Evolutionary conservation across 345 rosid genomes (phyloP).

Genomic region (Geranium rotundifolium): DNA sequence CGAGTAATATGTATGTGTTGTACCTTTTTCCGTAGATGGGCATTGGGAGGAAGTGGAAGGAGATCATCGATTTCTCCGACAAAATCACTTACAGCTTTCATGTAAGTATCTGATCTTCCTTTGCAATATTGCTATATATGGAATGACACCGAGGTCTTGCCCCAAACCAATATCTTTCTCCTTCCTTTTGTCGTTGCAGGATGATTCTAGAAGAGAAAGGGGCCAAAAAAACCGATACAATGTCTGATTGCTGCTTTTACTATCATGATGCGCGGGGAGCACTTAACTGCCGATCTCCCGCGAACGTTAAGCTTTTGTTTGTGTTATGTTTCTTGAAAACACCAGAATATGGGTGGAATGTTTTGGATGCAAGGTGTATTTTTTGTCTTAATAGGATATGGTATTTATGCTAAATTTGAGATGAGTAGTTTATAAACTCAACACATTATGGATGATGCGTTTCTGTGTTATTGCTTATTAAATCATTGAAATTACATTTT

Average conservation of each 20-base stretch:
- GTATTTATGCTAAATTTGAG: background rate
- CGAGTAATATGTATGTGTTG: background rate
- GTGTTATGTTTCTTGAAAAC: background rate
- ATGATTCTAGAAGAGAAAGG: slow-evolving; percentile 59
- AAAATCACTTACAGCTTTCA: slow-evolving; percentile 75
- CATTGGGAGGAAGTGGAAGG: slow-evolving; percentile 97
- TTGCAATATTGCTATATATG: slow-evolving; percentile 1
- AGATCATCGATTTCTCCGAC: slow-evolving; percentile 54
- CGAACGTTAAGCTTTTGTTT: slow-evolving; percentile 4
- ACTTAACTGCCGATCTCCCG: background rate
- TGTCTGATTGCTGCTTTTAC: slow-evolving; percentile 22
- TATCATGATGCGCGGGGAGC: background rate
- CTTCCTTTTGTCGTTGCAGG: slow-evolving; percentile 35
- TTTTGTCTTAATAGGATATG: background rate
- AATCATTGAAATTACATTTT: too few relatives aligned
- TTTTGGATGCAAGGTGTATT: slow-evolving; percentile 1
- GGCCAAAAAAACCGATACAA: slow-evolving; percentile 45
- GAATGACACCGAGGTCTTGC: background rate
- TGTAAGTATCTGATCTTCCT: slow-evolving; percentile 25
- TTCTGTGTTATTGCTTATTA: too few relatives aligned
- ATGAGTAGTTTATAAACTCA: background rate
- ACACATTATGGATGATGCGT: too few relatives aligned
- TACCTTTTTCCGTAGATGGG: slow-evolving; percentile 36
- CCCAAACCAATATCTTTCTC: background rate
- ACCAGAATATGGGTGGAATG: slow-evolving; percentile 4